A percentile compares a stretch with the other conserved stretches of the same genome.
phyloP scores from a whole-genome alignment of 192 early-diverging fungal species.

The Linnemannia schmuckeri region DNA sequence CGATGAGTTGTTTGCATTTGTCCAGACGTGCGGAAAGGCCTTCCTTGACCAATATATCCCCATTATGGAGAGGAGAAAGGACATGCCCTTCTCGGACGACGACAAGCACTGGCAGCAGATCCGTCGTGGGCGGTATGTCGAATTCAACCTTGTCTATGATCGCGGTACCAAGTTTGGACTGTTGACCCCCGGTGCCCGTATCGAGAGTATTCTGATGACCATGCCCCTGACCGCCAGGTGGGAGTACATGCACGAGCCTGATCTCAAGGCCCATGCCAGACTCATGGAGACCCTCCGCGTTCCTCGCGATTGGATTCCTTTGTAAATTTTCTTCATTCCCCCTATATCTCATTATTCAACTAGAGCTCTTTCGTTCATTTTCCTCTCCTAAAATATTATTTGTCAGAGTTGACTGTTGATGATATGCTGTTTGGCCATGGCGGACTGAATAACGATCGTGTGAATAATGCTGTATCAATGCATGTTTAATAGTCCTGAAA shows the following conservation, averaged over 20 bases:
- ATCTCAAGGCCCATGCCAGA: conserved; percentile 71
- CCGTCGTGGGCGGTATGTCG: conserved; percentile 95
- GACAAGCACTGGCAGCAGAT: conserved; percentile 96
- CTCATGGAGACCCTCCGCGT: conserved; percentile 85
- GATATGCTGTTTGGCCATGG: too few species aligned
- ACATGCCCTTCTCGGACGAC: conserved; percentile 80
- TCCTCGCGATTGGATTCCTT: conserved; percentile 83
- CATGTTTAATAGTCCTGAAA: background rate
- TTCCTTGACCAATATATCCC: conserved; percentile 92
- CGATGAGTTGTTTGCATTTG: conserved; percentile 88
- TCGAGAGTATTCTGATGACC: conserved; percentile 95
- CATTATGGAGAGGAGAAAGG: conserved; percentile 84
- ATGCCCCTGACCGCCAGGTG: conserved; percentile 95
- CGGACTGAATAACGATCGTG: too few species aligned
- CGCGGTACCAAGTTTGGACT: conserved; percentile 99
- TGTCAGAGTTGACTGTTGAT: too few species aligned
- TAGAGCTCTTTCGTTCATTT: too few species aligned
- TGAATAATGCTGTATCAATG: background rate
- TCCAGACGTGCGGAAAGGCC: conserved; percentile 83
- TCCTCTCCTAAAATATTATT: too few species aligned
- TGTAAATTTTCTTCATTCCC: conserved; percentile 8
- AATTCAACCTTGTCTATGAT: conserved; percentile 98
- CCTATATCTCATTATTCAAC: too few species aligned
- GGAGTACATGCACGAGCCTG: conserved; percentile 90
- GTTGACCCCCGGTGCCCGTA: conserved; percentile 94